Conservation (phyloP, 345 rosid genomes). For the Pseudoturritis turrita region DNA sequence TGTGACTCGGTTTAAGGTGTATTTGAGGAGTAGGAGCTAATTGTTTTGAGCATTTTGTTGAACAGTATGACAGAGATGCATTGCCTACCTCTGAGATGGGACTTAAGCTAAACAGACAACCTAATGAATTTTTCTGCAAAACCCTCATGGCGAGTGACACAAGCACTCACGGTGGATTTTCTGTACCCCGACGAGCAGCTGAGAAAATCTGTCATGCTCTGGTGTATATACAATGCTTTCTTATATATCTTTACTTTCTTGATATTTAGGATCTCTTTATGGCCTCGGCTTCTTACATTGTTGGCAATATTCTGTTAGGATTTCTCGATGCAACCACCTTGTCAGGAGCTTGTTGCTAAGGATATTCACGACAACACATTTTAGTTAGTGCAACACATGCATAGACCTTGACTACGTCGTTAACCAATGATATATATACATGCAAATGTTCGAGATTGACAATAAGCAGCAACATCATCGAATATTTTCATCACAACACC, state of each 20-base stretch:
- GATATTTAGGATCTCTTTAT: background rate
- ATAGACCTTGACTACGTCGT: too few relatives aligned
- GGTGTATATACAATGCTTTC: slow-evolving; percentile 39
- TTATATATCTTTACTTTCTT: background rate
- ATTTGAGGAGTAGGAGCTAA: background rate
- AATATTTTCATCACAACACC: too few relatives aligned
- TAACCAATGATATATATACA: too few relatives aligned
- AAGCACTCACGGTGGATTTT: slow-evolving; percentile 97
- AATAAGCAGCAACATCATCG: too few relatives aligned
- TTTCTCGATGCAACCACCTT: slow-evolving; percentile 91
- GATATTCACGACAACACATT: slow-evolving; percentile 82
- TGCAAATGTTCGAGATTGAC: too few relatives aligned
- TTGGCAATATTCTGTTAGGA: slow-evolving; percentile 46
- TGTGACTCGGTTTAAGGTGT: background rate
- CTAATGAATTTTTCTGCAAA: slow-evolving; percentile 88
- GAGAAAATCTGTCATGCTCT: slow-evolving; percentile 91
- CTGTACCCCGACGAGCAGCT: slow-evolving; percentile 95
- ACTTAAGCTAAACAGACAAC: slow-evolving; percentile 64
- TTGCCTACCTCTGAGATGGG: slow-evolving; percentile 81
- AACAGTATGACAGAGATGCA: slow-evolving; percentile 89
- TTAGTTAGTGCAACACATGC: too few relatives aligned
- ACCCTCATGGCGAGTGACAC: slow-evolving; percentile 96
- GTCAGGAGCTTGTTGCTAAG: slow-evolving; percentile 83
- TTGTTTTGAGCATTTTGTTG: slow-evolving; percentile 14
- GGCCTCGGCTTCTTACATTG: slow-evolving; percentile 12